Conservation (phyloP, 176 grass and related monocot genomes). For the Juncus inflexus region DNA sequence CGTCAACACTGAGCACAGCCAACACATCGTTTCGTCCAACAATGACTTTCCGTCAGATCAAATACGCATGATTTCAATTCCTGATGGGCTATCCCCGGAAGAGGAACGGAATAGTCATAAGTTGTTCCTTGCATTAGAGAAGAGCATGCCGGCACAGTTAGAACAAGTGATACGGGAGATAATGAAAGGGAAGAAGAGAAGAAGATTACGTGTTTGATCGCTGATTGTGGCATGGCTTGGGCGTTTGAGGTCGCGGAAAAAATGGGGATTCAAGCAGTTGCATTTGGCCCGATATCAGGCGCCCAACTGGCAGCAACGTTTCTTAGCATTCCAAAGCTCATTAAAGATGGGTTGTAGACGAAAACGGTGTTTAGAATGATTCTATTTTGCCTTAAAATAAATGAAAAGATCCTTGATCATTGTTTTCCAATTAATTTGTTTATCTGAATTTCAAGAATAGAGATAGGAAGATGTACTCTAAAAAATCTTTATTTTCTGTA, state of each 20-base stretch:
- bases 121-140: not conserved
- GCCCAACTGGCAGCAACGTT: constrained; percentile 19
- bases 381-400: not conserved
- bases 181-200: constrained; percentile 8
- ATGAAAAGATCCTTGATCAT: not conserved
- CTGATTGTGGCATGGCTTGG: constrained; percentile 41
- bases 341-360: constrained; percentile 40
- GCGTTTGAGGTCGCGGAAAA: constrained; percentile 27
- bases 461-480: not conserved
- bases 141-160: constrained; percentile 20
- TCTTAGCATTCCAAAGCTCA: constrained; percentile 41
- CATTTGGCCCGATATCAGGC: constrained; percentile 38
- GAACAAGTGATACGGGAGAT: too few relatives aligned
- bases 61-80: constrained; percentile 33
- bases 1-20: constrained; percentile 27
- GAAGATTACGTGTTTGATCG: constrained; percentile 40
- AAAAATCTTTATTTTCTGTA: not conserved
- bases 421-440: not conserved
- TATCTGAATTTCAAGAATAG: too few relatives aligned
- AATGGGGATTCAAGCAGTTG: constrained; percentile 27
- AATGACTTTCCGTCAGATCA: not conserved
- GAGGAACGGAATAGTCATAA: constrained; percentile 38
- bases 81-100: constrained; percentile 7
- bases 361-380: constrained; percentile 28
- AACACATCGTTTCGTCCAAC: constrained; percentile 26